Evolutionary conservation across 2,329 filamentous ascomycete genomes (phyloP).

Genomic region (Aspergillus novoparasiticus): DNA sequence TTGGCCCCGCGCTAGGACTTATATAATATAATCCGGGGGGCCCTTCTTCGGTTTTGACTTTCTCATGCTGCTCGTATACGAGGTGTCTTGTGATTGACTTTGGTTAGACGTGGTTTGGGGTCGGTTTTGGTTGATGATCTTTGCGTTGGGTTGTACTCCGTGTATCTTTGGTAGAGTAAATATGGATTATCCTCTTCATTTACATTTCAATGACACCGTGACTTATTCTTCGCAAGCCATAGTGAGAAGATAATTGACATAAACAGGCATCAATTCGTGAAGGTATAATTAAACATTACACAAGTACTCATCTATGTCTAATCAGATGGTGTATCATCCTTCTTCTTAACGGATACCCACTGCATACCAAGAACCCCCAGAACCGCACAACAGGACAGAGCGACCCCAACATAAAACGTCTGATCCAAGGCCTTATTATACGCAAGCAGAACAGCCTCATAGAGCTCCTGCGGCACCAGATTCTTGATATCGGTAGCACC

Average conservation of each 20-base stretch:
- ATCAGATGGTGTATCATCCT: background rate
- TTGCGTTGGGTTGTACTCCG: too few relatives aligned
- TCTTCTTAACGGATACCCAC: conserved; percentile 17
- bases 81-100: too few relatives aligned
- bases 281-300: background rate
- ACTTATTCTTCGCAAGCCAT: too few relatives aligned
- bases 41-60: too few relatives aligned
- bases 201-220: too few relatives aligned
- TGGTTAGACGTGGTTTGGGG: too few relatives aligned
- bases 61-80: too few relatives aligned
- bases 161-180: too few relatives aligned
- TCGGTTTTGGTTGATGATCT: too few relatives aligned
- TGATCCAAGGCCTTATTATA: conserved; percentile 18
- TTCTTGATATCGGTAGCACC: conserved; percentile 16
- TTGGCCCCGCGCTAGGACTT: too few relatives aligned
- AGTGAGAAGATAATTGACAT: background rate
- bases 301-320: background rate
- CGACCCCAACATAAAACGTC: conserved; percentile 18
- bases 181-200: too few relatives aligned
- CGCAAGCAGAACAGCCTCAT: conserved; percentile 10
- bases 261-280: background rate
- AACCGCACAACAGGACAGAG: conserved; percentile 11
- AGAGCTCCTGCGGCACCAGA: background rate
- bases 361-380: conserved; percentile 12
- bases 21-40: too few relatives aligned